Base-by-base conservation (phyloP, 768 basidiomycete genomes). In the Kwoniella bestiolae region DNA sequence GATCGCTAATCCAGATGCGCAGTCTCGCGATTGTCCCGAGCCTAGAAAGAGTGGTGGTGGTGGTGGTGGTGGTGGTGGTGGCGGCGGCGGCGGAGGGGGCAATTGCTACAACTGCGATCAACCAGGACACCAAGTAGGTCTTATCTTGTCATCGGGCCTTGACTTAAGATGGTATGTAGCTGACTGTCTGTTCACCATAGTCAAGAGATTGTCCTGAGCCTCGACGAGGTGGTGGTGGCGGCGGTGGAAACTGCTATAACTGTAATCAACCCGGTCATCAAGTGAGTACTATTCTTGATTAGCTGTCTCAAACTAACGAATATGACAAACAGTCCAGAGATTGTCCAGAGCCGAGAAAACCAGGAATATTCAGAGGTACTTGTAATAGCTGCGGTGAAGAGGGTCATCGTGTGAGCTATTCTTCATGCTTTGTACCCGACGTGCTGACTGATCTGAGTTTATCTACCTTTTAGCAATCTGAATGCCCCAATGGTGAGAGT, bases 71-170 rank as follows among this genome's bases (percentile, higher is more conserved):
- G 35, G 38, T 41, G 38, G n/a, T 41, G 38, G 14, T 16, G 66
- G 32, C 18, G 70, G 55, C 12, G 38, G 41, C 11, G 67, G 28
- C 11, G 35, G 38, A 14, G 38, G 38, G 7, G 38, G 38, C 38
- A 55, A 49, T 21, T 55, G 62, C 25, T 56, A 55, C 5, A 72
- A 65, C 31, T 68, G 56, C 7, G 44, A 50, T 0, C 56, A 51
- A 9, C 65, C 57, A 16, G 68, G 68, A 25, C 71, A 69, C 41
- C 57, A 31, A 11, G 63, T 50, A 21, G 63, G 56, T 49, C 59
- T 29, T 26, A 59, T 58, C 66, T 51, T n/a, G n/a, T n/a, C n/a
- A n/a, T n/a, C n/a, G n/a, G n/a, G n/a, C n/a, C n/a, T n/a, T n/a
- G n/a, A n/a, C n/a, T n/a, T n/a, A n/a, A n/a, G n/a, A n/a, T n/a